Base-by-base conservation (phyloP, 208 protist genomes). In the Acanthamoeba divionensis region DNA sequence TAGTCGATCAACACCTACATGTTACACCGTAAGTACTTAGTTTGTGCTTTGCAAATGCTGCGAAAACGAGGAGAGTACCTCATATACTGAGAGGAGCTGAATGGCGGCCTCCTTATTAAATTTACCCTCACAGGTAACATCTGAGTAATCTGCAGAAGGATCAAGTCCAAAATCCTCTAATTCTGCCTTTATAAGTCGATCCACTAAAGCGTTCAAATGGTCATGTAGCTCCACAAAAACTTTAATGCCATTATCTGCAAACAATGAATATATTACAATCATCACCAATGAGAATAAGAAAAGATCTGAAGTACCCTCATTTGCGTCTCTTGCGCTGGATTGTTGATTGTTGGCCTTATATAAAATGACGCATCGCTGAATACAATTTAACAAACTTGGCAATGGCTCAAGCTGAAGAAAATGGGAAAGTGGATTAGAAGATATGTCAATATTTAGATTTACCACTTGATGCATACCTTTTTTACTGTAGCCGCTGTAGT, bases 101-200 rank as follows among this genome's bases (percentile, higher is more conserved):
- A 66, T 6, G 24, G 77, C 77, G 6, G 50, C 77, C 41, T 86
- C 77, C 31, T 86, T 48, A 66, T 86, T 31, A 29, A 66, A 86
- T 24, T 36, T 86, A 38, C 77, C 77, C 54, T 86, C 52, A 21
- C 77, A 86, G 9, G 77, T 31, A 8, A 45, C 33, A 21, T 86
- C 54, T 15, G 77, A 60, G 36, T 66, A 86, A 55, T 86, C 77
- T 31, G 52, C 54, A n/a, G 77, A 66, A 33, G 45, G 41, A 21
- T 86, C 77, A 1, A 86, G n/a, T n/a, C 54, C 50, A 26, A 86
- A 86, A 38, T 86, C 77, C 33, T 86, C 77, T 13, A 86, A n/a
- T 38, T 86, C 36, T 3, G 8, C 1, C 0, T 1, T 9, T 26
- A 45, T 26, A 82, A 1, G 18, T 21, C 71, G 41, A 0, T n/a